phyloP scores from a whole-genome alignment of 257 asterid species.

The Primulina tabacum region DNA sequence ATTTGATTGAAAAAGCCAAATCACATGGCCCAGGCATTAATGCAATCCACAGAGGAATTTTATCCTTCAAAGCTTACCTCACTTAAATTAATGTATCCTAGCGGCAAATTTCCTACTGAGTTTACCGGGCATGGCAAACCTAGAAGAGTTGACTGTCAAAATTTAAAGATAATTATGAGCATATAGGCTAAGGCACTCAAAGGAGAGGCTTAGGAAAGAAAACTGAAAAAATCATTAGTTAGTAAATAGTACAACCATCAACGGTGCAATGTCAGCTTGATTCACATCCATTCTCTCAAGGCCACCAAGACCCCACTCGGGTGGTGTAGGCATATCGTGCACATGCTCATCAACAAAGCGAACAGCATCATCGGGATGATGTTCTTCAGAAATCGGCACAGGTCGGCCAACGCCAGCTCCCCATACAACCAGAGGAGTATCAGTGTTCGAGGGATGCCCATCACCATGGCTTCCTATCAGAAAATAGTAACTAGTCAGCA shows the following conservation, averaged over 20 bases:
- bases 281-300: slow-evolving; percentile 88
- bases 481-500: slow-evolving; percentile 24
- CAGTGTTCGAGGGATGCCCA: slow-evolving; percentile 95
- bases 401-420: slow-evolving; percentile 86
- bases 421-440: slow-evolving; percentile 98
- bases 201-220: slow-evolving; percentile 3
- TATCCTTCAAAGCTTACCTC: slow-evolving; percentile 48
- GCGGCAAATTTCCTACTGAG: slow-evolving; percentile 93
- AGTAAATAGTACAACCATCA: slow-evolving; percentile 66
- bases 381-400: slow-evolving; percentile 36
- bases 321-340: slow-evolving; percentile 85
- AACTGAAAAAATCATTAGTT: slow-evolving; percentile 15
- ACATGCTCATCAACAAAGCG: slow-evolving; percentile 83
- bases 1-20: slow-evolving; percentile 14
- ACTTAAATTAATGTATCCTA: slow-evolving; percentile 57
- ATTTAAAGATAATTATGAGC: slow-evolving; percentile 29
- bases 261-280: slow-evolving; percentile 97
- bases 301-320: slow-evolving; percentile 89
- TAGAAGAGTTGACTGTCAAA: slow-evolving; percentile 82
- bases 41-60: slow-evolving; percentile 5
- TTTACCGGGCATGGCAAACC: slow-evolving; percentile 94
- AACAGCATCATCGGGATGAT: slow-evolving; percentile 42
- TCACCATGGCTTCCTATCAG: slow-evolving; percentile 94
- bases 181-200: slow-evolving; percentile 11
- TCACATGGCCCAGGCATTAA: slow-evolving; percentile 19